phyloP scores from a whole-genome alignment of 1,284 basidiomycete genomes.

The Spongispora temasekensis region DNA sequence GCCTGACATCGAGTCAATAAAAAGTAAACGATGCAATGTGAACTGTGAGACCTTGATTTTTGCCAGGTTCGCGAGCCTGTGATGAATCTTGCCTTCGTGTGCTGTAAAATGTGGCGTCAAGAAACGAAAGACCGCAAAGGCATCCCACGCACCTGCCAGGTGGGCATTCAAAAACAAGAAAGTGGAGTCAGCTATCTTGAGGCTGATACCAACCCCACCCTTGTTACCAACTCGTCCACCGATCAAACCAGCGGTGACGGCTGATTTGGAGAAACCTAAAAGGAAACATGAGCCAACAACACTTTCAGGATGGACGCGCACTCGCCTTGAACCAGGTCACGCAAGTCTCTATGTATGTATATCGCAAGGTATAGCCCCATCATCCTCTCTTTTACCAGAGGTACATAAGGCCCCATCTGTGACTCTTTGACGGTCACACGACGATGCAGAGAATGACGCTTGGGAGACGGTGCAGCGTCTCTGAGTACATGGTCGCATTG shows the following conservation, averaged over 20 bases:
- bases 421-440: constrained; percentile 42
- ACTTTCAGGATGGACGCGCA: background rate
- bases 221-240: constrained; percentile 87
- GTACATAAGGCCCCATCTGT: constrained; percentile 70
- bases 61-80: constrained; percentile 67
- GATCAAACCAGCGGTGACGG: constrained; percentile 84
- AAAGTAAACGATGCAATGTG: background rate
- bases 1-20: constrained; percentile 40
- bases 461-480: constrained; percentile 26
- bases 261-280: constrained; percentile 67
- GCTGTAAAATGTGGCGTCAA: constrained; percentile 45
- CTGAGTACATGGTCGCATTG: constrained; percentile 18
- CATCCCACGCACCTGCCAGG: constrained; percentile 61
- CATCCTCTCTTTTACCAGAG: constrained; percentile 82
- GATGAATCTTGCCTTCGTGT: constrained; percentile 70
- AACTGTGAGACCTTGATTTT: constrained; percentile 66
- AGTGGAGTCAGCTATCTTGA: constrained; percentile 73
- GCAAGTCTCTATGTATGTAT: constrained; percentile 69
- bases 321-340: constrained; percentile 58
- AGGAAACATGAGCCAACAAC: constrained; percentile 4
- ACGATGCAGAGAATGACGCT: constrained; percentile 33
- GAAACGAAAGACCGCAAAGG: background rate
- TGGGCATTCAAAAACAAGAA: constrained; percentile 87
- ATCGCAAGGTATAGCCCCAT: constrained; percentile 85
- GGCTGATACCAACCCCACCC: constrained; percentile 80